Base-by-base conservation (phyloP, 768 basidiomycete species). In the Calocybe indica region DNA sequence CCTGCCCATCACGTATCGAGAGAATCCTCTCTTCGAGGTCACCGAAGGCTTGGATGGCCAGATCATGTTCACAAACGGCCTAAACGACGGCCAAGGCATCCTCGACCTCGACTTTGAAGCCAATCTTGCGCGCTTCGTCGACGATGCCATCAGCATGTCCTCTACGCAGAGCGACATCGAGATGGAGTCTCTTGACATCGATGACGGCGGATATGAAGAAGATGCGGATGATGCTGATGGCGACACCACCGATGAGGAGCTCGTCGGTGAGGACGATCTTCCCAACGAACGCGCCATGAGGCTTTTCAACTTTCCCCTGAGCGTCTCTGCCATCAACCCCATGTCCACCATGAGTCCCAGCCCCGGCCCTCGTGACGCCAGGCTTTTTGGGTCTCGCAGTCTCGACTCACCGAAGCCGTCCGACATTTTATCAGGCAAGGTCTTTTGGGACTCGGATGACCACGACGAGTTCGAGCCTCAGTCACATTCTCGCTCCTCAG, bases 181-280 rank as follows among this genome's bases (percentile, higher is more conserved):
- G 48, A 64, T 77, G 72, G 64, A 67, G 11, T 69, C 66, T 3
- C 55, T 53, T 8, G 66, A 68, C 33, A 60, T 62, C 54, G 71
- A 72, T 37, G 75, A 75, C 33, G 73, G 62, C 5, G 71, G 74
- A 28, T 69, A 78, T 46, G 70, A 71, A 48, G 66, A 78, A 48
- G 76, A 76, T 46, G 70, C 62, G 28, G 73, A 69, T 40, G 78
- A 74, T 35, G 76, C 69, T 47, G 83, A 80, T 5, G 85, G 87
- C 1, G 85, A 89, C 52, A 88, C 88, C 3, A 90, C 89, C 1
- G 88, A 90, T 58, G 85, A 88, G 52, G 88, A 92, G 51, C 80
- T 90, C 43, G 82, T 90, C n/a, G 86, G 84, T 46, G 76, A 80
- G 7, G 76, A 81, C 50, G 80, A 83, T 47, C 69, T 88, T 5